Evolutionary conservation across 495 filamentous ascomycete species (phyloP).

Genomic region (Hypomontagnella submonticulosa): DNA sequence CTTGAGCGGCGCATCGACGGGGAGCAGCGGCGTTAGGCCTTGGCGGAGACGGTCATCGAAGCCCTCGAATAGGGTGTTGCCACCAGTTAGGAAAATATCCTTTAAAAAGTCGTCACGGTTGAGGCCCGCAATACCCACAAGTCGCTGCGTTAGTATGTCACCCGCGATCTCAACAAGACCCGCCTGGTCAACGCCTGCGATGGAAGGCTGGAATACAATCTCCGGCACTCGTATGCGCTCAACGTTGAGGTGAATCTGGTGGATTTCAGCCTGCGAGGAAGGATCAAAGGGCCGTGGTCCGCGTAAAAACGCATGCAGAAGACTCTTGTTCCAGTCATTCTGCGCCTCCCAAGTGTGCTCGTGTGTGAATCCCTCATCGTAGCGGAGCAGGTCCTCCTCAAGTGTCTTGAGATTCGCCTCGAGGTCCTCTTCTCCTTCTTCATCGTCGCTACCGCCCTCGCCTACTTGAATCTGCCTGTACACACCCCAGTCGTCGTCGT

Average conservation of each 20-base stretch:
- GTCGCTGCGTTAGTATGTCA: constrained; percentile 83
- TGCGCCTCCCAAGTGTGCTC: constrained; percentile 91
- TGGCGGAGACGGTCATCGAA: constrained; percentile 85
- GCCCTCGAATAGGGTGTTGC: constrained; percentile 85
- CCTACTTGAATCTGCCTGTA: constrained; percentile 91
- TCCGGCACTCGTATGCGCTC: constrained; percentile 97
- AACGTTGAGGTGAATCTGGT: constrained; percentile 95
- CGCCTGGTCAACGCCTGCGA: constrained; percentile 94
- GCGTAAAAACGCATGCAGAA: constrained; percentile 88
- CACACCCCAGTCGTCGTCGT: constrained; percentile 97
- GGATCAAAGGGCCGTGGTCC: constrained; percentile 88
- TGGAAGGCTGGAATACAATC: constrained; percentile 90
- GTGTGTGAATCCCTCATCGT: constrained; percentile 89
- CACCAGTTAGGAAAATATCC: constrained; percentile 94
- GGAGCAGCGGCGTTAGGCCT: constrained; percentile 78
- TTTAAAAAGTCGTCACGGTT: constrained; percentile 73
- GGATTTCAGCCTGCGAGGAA: constrained; percentile 78
- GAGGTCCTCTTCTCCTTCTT: constrained; percentile 91
- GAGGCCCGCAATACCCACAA: constrained; percentile 62
- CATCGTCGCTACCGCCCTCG: constrained; percentile 72
- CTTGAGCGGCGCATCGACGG: constrained; percentile 69
- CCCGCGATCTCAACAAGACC: constrained; percentile 90
- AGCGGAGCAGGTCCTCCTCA: constrained; percentile 84
- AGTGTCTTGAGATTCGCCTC: constrained; percentile 73
- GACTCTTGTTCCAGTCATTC: constrained; percentile 89